Evolutionary conservation across 768 basidiomycete genomes (phyloP).

Genomic region (Sporobolomyces phaffii): DNA sequence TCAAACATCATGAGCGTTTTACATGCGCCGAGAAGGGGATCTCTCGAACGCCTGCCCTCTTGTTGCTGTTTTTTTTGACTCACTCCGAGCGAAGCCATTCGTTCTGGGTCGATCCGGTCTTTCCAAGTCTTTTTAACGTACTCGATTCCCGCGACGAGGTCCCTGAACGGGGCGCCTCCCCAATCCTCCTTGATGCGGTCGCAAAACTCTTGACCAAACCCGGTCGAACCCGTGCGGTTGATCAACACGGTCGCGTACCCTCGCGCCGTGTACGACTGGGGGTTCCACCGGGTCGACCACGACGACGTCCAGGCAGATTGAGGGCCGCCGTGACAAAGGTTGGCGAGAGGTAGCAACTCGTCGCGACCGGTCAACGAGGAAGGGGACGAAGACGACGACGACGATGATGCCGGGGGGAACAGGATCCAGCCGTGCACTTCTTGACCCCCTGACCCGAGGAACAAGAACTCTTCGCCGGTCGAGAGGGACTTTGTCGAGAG

Average conservation of each 20-base stretch:
- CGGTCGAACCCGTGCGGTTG: conserved; percentile 91
- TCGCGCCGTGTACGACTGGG: conserved; percentile 75
- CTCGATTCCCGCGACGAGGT: conserved; percentile 47
- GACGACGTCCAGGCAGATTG: conserved; percentile 75
- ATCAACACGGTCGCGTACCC: conserved; percentile 83
- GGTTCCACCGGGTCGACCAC: conserved; percentile 84
- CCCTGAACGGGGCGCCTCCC: conserved; percentile 46
- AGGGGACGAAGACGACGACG: conserved; percentile 46
- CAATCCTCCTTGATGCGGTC: conserved; percentile 46
- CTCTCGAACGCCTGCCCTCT: no score
- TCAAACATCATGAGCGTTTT: no score
- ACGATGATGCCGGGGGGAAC: conserved; percentile 55
- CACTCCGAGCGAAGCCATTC: conserved; percentile 55
- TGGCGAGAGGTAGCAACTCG: conserved; percentile 67
- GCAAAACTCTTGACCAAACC: conserved; percentile 47
- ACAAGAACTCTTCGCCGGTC: conserved; percentile 76
- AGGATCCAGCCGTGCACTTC: conserved; percentile 78
- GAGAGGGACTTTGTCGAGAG: conserved; percentile 59
- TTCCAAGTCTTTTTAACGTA: conserved; percentile 44
- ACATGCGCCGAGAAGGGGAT: not conserved
- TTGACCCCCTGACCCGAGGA: conserved; percentile 69
- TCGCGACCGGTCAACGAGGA: conserved; percentile 24
- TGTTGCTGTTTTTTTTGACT: no score
- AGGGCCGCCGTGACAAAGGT: conserved; percentile 52
- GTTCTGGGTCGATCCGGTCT: conserved; percentile 46